These are phyloP conservation scores for Volvariella surrecta DNA, from an alignment of 1,284 basidiomycete species.

Conservation along the genomic window DNA sequence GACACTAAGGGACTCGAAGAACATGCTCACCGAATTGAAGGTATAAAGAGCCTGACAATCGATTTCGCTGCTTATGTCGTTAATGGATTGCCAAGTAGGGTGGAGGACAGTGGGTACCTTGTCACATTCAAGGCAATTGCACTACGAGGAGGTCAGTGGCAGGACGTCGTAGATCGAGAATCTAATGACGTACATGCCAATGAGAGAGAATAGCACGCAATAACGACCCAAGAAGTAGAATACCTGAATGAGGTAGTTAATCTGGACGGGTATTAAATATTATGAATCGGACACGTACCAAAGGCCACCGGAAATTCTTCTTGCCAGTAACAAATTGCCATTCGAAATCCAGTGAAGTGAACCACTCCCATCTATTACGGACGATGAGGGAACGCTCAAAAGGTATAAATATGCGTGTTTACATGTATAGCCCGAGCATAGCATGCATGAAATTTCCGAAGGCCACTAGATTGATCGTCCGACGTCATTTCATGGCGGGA, in stretches of 20 bases:
- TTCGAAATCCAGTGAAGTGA: constrained; percentile 59
- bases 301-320: constrained; percentile 53
- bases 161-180: background rate
- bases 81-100: background rate
- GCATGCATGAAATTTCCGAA: constrained; percentile 62
- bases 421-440: constrained; percentile 63
- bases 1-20: background rate
- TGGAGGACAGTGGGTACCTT: constrained; percentile 23
- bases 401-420: constrained; percentile 14
- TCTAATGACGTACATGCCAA: constrained; percentile 58
- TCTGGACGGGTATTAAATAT: constrained; percentile 1
- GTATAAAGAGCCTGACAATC: constrained; percentile 66
- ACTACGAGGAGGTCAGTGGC: constrained; percentile 21
- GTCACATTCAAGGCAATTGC: constrained; percentile 51
- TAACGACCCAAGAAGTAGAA: constrained; percentile 75
- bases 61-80: constrained; percentile 34
- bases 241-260: constrained; percentile 28
- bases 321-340: constrained; percentile 55
- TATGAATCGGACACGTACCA: constrained; percentile 28
- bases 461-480: constrained; percentile 28
- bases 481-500: background rate
- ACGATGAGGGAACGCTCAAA: constrained; percentile 5
- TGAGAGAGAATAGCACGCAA: constrained; percentile 54
- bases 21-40: constrained; percentile 49
- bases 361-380: constrained; percentile 51